Base-by-base conservation (phyloP, 164 flowering plant species). In the Umbellularia californica region DNA sequence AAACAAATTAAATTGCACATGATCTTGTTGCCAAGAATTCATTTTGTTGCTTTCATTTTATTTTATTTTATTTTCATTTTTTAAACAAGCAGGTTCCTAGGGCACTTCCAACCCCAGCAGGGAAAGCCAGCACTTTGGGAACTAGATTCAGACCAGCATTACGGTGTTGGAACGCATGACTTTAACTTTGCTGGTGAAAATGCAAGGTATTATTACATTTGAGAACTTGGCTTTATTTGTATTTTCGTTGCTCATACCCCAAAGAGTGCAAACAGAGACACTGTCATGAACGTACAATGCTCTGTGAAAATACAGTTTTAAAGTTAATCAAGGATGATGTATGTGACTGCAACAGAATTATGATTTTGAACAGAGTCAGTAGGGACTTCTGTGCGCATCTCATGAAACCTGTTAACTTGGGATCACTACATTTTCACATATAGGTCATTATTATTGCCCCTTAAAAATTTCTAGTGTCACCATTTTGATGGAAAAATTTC, bases 71-170 rank as follows among this genome's bases (percentile, higher is more conserved):
- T 6, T 35, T 5, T 41, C 10, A 41, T 7, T 67, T 67, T 28
- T 15, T 65, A 25, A 65, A 24, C 50, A 76, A 72, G 79, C 93
- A 93, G 98, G 79, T 96, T 96, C 79, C 77, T 96, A 82, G 99
- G 99, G 5, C 84, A 96, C 81, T 89, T 88, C 77, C 95, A 88
- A 79, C 99, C 99, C 60, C 91, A 88, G 78, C 84, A 73, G 75
- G 97, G 88, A 68, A 88, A 85, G 79, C 98, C 97, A 58, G 90
- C 90, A 20, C 83, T 93, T 12, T 93, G 97, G 98, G 98, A 95
- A 70, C 84, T 95, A 77, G 89, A 87, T 72, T 90, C 97, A 2
- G 97, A 89, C 80, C 93, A 89, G 72, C 91, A 92, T 74, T 83
- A 83, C 80, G 78, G 79, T 79, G 81, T 85, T 75, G 89, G 94